Evolutionary conservation across 805 yeast species (phyloP).

Genomic region (Jamesozyma spencerorum): DNA sequence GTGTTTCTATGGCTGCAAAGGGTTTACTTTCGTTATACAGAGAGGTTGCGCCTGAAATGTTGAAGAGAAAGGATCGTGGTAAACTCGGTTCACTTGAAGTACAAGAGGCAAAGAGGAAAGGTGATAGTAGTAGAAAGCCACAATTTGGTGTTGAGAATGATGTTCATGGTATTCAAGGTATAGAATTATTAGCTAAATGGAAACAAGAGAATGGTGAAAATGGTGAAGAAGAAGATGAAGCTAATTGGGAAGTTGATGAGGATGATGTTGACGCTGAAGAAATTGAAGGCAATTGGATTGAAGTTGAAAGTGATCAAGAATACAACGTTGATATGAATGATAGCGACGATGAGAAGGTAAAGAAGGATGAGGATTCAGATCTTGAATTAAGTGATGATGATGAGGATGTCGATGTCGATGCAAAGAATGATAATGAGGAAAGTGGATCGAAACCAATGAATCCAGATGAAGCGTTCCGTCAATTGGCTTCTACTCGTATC

Average conservation of each 20-base stretch:
- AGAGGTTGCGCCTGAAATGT: conserved; percentile 95
- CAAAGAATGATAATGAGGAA: conserved; percentile 13
- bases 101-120: conserved; percentile 47
- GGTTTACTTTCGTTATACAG: conserved; percentile 77
- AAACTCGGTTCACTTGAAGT: conserved; percentile 80
- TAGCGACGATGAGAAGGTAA: conserved; percentile 38
- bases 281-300: conserved; percentile 88
- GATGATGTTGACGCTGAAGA: conserved; percentile 33
- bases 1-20: conserved; percentile 91
- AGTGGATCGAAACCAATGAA: conserved; percentile 26
- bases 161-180: conserved; percentile 76
- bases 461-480: conserved; percentile 37
- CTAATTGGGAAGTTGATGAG: conserved; percentile 48
- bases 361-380: conserved; percentile 41
- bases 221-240: conserved; percentile 49
- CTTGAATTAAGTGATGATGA: conserved; percentile 34
- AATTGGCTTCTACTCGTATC: conserved; percentile 62
- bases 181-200: conserved; percentile 87
- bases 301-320: conserved; percentile 74
- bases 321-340: conserved; percentile 45
- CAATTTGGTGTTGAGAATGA: conserved; percentile 68
- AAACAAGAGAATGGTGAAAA: conserved; percentile 39
- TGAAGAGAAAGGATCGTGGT: conserved; percentile 84
- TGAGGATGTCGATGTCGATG: conserved; percentile 20
- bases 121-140: conserved; percentile 28